phyloP scores from a whole-genome alignment of 495 filamentous ascomycete species.

The Talaromyces thailandensis region DNA sequence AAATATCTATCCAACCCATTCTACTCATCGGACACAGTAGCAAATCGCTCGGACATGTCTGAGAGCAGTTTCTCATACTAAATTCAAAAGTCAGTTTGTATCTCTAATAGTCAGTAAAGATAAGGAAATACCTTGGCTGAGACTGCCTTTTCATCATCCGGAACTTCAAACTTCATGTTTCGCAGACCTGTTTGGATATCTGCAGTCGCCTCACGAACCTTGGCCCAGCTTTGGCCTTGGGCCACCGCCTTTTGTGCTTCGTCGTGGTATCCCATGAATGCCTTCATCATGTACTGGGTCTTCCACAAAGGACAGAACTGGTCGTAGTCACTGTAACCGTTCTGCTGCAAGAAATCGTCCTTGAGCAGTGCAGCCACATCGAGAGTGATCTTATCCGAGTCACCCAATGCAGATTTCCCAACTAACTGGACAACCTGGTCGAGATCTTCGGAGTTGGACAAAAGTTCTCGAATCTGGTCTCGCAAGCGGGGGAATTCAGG shows the following conservation, averaged over 20 bases:
- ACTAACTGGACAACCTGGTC: slow-evolving; percentile 99
- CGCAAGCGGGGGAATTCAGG: slow-evolving; percentile 90
- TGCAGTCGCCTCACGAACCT: slow-evolving; percentile 80
- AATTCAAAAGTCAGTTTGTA: slow-evolving; percentile 9
- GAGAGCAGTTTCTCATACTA: slow-evolving; percentile 88
- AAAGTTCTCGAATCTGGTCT: slow-evolving; percentile 83
- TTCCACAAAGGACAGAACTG: slow-evolving; percentile 99
- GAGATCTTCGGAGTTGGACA: slow-evolving; percentile 91
- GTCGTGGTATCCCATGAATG: slow-evolving; percentile 95
- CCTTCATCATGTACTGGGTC: slow-evolving; percentile 99
- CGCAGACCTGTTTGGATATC: slow-evolving; percentile 78
- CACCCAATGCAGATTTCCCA: slow-evolving; percentile 91
- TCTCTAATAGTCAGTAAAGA: neutral
- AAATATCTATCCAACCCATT: slow-evolving; percentile 1
- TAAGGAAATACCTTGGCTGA: slow-evolving; percentile 58
- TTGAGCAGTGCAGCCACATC: slow-evolving; percentile 89
- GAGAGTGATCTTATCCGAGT: slow-evolving; percentile 96
- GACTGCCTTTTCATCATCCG: slow-evolving; percentile 63
- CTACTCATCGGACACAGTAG: slow-evolving; percentile 87
- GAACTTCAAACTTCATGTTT: slow-evolving; percentile 94
- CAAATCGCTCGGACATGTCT: slow-evolving; percentile 92
- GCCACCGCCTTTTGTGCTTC: slow-evolving; percentile 92
- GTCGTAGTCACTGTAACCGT: slow-evolving; percentile 98
- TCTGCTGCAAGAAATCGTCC: slow-evolving; percentile 98
- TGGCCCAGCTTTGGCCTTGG: slow-evolving; percentile 81